Evolutionary conservation across 1,139 yeast genomes (phyloP).

Genomic region (Arxiozyma slooffiae): DNA sequence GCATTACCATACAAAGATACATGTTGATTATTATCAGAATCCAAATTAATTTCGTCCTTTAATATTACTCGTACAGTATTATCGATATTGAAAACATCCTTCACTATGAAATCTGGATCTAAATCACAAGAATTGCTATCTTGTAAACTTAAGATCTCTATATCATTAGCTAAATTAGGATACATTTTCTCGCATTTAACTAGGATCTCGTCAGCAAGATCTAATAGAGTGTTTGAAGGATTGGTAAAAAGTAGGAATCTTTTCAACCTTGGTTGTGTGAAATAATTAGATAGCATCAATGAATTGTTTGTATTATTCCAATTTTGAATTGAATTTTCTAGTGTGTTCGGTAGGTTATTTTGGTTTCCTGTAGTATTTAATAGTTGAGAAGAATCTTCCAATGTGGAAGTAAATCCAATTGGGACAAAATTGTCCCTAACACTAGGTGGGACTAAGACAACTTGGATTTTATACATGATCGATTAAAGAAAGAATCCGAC

Average conservation of each 20-base stretch:
- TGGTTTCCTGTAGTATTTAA: slow-evolving; percentile 6
- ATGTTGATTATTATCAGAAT: slow-evolving; percentile 8
- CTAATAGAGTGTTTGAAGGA: slow-evolving; percentile 37
- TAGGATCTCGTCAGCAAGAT: slow-evolving; percentile 42
- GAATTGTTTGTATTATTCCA: slow-evolving; percentile 6
- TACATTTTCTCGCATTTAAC: slow-evolving; percentile 49
- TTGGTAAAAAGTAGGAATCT: slow-evolving; percentile 57
- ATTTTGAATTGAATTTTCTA: slow-evolving; percentile 6
- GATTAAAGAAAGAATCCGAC: background rate
- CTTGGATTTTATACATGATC: slow-evolving; percentile 23
- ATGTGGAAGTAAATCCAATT: slow-evolving; percentile 3
- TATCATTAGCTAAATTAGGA: slow-evolving; percentile 43
- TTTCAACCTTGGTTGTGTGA: slow-evolving; percentile 25
- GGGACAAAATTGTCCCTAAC: slow-evolving; percentile 9
- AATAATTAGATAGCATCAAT: slow-evolving; percentile 3
- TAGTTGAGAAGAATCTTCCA: slow-evolving; percentile 8
- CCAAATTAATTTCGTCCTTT: slow-evolving; percentile 32
- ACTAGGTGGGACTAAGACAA: slow-evolving; percentile 24
- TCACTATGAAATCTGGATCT: slow-evolving; percentile 61
- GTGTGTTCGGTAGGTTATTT: background rate
- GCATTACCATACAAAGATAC: slow-evolving; percentile 12
- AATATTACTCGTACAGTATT: slow-evolving; percentile 48
- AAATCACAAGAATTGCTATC: slow-evolving; percentile 60
- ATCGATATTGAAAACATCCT: slow-evolving; percentile 49
- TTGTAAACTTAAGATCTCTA: slow-evolving; percentile 49